Conservation (phyloP, 257 asterid genomes). For the Salvia splendens region DNA sequence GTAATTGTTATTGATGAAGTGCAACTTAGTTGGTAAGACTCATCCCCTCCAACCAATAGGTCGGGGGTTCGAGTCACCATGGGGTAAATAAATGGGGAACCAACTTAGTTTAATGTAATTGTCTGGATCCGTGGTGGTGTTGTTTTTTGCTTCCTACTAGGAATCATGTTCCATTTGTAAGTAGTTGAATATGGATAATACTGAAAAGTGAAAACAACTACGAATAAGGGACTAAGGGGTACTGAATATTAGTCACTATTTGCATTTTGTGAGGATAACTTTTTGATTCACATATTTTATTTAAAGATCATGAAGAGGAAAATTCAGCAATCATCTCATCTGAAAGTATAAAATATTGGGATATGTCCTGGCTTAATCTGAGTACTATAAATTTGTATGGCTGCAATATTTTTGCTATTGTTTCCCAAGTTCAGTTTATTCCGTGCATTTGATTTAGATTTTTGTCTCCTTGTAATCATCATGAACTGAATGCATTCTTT, state of each 20-base stretch:
- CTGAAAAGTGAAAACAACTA: not conserved
- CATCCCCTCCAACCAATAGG: no score
- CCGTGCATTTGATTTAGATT: slow-evolving; percentile 16
- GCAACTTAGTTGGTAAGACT: no score
- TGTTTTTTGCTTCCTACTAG: slow-evolving; percentile 4
- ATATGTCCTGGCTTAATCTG: slow-evolving; percentile 14
- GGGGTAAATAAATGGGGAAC: no score
- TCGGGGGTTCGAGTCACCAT: no score
- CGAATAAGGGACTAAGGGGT: not conserved
- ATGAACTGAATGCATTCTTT: slow-evolving; percentile 30
- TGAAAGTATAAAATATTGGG: not conserved
- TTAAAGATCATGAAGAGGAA: slow-evolving; percentile 22
- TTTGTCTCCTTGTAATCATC: slow-evolving; percentile 5
- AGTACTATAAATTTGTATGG: slow-evolving; percentile 10
- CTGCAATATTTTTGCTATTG: slow-evolving; percentile 8
- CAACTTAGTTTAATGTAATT: no score
- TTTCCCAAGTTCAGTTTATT: slow-evolving; percentile 13
- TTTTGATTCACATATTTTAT: slow-evolving; percentile 11
- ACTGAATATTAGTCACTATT: slow-evolving; percentile 1
- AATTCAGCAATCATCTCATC: not conserved
- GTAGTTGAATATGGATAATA: not conserved
- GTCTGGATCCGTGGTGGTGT: not conserved
- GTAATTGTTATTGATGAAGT: not conserved
- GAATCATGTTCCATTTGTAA: slow-evolving; percentile 12
- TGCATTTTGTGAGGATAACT: slow-evolving; percentile 9